These are phyloP conservation scores for Phytophthora podocarpi DNA, from an alignment of 352 stramenopile genomes.

Conservation along the genomic window DNA sequence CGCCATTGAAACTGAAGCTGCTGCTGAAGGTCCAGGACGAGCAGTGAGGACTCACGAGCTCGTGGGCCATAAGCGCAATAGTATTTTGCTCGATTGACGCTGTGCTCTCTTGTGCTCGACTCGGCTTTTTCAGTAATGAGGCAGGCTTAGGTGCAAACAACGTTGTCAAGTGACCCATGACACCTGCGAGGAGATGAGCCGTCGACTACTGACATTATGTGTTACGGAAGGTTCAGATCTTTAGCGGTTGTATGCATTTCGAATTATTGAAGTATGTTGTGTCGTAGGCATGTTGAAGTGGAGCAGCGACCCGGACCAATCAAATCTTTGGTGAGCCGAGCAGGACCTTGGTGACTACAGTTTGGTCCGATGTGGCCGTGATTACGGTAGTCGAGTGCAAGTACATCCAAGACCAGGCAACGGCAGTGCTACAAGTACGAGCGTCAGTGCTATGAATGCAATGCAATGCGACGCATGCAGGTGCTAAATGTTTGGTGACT, in stretches of 20 bases:
- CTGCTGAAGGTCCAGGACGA: conserved; percentile 35
- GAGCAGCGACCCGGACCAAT: conserved; percentile 9
- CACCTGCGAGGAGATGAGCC: conserved; percentile 14
- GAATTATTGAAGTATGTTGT: not conserved
- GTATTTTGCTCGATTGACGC: not conserved
- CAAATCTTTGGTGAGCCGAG: conserved; percentile 12
- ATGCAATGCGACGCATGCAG: not conserved
- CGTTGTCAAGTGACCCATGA: not conserved
- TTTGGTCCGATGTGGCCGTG: not conserved
- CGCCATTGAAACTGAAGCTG: conserved; percentile 27
- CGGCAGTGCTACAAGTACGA: not conserved
- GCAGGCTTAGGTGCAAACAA: conserved; percentile 5
- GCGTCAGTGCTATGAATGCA: not conserved
- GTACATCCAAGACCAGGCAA: not conserved
- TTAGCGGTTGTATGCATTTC: not conserved
- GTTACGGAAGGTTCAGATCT: not conserved
- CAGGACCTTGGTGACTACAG: not conserved
- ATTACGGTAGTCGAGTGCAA: not conserved
- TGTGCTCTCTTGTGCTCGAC: conserved; percentile 6
- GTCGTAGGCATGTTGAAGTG: conserved; percentile 22
- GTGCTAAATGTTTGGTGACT: not conserved
- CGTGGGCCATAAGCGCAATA: conserved; percentile 19
- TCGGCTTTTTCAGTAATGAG: conserved; percentile 25
- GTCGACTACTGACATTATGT: conserved; percentile 25
- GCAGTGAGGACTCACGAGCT: conserved; percentile 37